Evolutionary conservation across 257 asterid genomes (phyloP).

Genomic region (Cynanchum wilfordii): DNA sequence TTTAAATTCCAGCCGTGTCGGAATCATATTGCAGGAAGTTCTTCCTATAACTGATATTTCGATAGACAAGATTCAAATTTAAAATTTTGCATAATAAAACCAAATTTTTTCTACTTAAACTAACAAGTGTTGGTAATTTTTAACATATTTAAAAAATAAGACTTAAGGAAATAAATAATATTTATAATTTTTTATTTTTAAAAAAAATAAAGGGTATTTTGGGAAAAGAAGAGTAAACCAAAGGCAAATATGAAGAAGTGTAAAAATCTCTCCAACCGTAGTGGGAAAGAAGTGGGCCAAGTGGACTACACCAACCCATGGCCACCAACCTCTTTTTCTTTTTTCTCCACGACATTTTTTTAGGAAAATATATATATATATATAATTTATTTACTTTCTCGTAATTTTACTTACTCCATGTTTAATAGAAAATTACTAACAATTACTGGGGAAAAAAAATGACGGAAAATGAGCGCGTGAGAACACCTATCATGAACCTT

Average conservation of each 20-base stretch:
- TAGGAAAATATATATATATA: too few species aligned
- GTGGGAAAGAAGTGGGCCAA: constrained; percentile 3
- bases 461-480: neutral
- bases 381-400: neutral
- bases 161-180: too few species aligned
- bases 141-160: too few species aligned
- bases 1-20: too few species aligned
- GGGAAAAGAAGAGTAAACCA: neutral
- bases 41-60: too few species aligned
- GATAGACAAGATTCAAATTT: too few species aligned
- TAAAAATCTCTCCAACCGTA: neutral
- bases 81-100: too few species aligned
- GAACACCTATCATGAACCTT: neutral
- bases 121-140: too few species aligned
- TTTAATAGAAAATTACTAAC: neutral
- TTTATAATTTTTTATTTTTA: neutral
- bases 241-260: neutral
- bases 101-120: too few species aligned
- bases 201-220: neutral
- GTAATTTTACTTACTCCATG: neutral
- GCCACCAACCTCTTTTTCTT: constrained; percentile 32
- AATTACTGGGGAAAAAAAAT: neutral
- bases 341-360: neutral
- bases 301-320: constrained; percentile 22
- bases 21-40: too few species aligned